phyloP scores from a whole-genome alignment of 148 eudicot genomes.

The Hydrangea macrophylla region DNA sequence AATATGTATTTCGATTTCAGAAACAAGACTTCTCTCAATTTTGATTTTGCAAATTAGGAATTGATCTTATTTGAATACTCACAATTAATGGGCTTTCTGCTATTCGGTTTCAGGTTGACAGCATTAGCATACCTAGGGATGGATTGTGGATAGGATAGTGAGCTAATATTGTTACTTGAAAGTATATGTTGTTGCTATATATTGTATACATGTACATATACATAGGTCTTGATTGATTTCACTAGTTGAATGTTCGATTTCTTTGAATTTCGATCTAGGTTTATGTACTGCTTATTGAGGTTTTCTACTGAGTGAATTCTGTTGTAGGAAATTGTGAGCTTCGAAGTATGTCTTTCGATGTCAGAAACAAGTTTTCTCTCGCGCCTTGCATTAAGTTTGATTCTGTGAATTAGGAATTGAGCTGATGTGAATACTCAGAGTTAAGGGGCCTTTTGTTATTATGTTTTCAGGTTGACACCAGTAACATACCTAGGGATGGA shows the following conservation, averaged over 20 bases:
- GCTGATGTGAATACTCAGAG: background rate
- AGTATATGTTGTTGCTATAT: too few relatives aligned
- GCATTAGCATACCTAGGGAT: too few relatives aligned
- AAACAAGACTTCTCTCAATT: background rate
- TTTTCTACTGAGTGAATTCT: background rate
- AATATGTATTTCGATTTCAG: too few relatives aligned
- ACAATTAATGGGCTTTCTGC: background rate
- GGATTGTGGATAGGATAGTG: too few relatives aligned
- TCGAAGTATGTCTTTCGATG: too few relatives aligned
- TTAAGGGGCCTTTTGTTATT: background rate
- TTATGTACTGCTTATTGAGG: background rate
- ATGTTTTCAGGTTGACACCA: background rate
- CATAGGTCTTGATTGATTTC: background rate
- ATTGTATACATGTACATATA: background rate
- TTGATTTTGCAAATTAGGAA: background rate
- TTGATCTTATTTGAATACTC: background rate
- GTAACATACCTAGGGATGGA: background rate
- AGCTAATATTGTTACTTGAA: background rate
- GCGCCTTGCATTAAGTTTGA: background rate
- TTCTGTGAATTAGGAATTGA: background rate
- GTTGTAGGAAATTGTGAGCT: too few relatives aligned
- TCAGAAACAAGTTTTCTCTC: too few relatives aligned
- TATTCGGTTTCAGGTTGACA: background rate
- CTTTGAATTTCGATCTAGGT: constrained; percentile 10
- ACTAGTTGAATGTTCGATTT: background rate